Base-by-base conservation (phyloP, 2,329 filamentous ascomycete genomes). In the Talaromyces piceae region DNA sequence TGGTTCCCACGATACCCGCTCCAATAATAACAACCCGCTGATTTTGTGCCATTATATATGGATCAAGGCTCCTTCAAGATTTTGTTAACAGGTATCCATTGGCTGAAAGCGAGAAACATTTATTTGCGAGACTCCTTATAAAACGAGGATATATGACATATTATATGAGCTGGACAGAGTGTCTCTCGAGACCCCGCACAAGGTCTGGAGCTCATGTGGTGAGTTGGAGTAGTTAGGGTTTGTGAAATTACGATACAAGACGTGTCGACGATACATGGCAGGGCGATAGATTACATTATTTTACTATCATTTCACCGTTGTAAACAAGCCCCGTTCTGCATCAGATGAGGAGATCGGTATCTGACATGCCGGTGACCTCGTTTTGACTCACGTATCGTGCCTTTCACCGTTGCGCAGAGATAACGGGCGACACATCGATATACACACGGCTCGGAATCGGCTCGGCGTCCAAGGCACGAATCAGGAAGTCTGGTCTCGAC, bases 1-100 rank as follows among this genome's bases (percentile, higher is more conserved):
- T 84, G 52, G 76, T 74, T 44, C 81, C 81, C 52, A 84, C 81
- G 52, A 84, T 83, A 45, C 81, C 81, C 47, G 81, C 81, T 31
- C 81, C 81, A 54, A 82, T 80, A 54, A 82, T 80, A 53, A 82
- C 76, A 54, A 82, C 76, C 57, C 73, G 67, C 58, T 72, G 67
- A 61, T 62, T 58, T 37, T 60, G 56, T 39, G 61, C 57, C 68
- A 73, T 73, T 25, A 43, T 52, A n/a, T 20, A 37, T 16, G 6
- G 2, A 37, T 37, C 11, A 11, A 28, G 11, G 6, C 20, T n/a
- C 1, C 33, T 9, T n/a, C n/a, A n/a, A 37, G 7, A 11, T 37
- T 37, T 9, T 20, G 8, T n/a, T n/a, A 18, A 18, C 33, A 18
- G 16, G 3, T 11, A 37, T 37, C 20, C 16, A 37, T 7, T 18